These are phyloP conservation scores for Kodamaea anthophila DNA, from an alignment of 1,139 yeast species.

Conservation along the genomic window DNA sequence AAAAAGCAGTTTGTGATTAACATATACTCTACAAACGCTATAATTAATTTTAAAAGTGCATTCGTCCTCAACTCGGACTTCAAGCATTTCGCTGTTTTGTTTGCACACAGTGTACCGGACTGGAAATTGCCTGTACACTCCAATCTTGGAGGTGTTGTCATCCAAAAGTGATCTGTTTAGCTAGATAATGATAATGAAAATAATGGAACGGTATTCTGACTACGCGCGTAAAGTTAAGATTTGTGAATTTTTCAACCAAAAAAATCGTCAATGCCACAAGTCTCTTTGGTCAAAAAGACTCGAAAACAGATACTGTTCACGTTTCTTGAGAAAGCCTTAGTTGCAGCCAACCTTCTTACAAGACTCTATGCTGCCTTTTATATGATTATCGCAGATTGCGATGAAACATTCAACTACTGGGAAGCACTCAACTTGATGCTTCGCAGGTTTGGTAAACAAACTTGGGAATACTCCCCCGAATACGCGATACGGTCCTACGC, in stretches of 20 bases:
- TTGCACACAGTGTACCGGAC: constrained; percentile 5
- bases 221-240: no score
- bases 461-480: constrained; percentile 95
- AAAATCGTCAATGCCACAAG: no score
- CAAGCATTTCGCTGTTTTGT: constrained; percentile 3
- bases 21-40: constrained; percentile 18
- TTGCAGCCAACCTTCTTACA: neutral
- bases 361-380: constrained; percentile 44
- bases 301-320: no score
- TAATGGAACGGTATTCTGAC: no score
- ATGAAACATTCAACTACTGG: constrained; percentile 77
- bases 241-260: no score
- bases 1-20: constrained; percentile 19
- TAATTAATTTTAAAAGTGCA: constrained; percentile 17
- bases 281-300: no score
- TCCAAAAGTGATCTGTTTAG: no score
- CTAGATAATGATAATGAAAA: no score
- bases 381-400: constrained; percentile 80
- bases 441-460: constrained; percentile 84
- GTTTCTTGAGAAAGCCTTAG: neutral
- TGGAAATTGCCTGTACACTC: constrained; percentile 2
- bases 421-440: constrained; percentile 80
- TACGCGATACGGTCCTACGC: constrained; percentile 86
- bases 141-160: constrained; percentile 7
- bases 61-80: constrained; percentile 8